Percentiles rank a stretch among this genome's conserved stretches.
Evolutionary conservation across 164 flowering plant genomes (phyloP).

Genomic region (Buxus sempervirens): DNA sequence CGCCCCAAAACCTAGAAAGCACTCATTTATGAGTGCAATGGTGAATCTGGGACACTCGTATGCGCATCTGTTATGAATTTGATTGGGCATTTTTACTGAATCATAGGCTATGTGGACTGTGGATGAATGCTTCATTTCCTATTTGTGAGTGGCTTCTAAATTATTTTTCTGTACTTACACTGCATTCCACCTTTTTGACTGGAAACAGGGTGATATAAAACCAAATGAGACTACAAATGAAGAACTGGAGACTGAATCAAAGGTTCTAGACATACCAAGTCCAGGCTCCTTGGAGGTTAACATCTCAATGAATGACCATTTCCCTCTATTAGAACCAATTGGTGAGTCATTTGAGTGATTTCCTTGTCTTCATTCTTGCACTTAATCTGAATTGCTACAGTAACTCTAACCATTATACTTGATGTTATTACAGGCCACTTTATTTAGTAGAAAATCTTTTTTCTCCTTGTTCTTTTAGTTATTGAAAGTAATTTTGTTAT

Average conservation of each 20-base stretch:
- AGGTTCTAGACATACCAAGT: slow-evolving; percentile 29
- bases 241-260: slow-evolving; percentile 38
- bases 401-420: no score
- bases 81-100: no score
- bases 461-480: no score
- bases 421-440: no score
- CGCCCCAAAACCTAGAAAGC: no score
- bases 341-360: slow-evolving; percentile 33
- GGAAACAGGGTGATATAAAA: slow-evolving; percentile 40
- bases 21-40: no score
- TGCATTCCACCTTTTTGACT: not conserved
- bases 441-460: no score
- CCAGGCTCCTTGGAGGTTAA: slow-evolving; percentile 24
- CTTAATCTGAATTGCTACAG: not conserved
- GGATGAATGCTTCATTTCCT: not conserved
- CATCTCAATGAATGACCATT: slow-evolving; percentile 24
- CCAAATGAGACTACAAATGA: slow-evolving; percentile 33
- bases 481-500: no score
- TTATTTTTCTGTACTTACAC: not conserved
- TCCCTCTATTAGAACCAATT: slow-evolving; percentile 45
- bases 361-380: not conserved
- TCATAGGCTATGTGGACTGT: not conserved
- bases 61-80: no score
- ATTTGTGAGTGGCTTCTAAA: not conserved
- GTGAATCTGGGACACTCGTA: no score